Evolutionary conservation across 345 rosid species (phyloP).

Genomic region (Angophora floribunda): DNA sequence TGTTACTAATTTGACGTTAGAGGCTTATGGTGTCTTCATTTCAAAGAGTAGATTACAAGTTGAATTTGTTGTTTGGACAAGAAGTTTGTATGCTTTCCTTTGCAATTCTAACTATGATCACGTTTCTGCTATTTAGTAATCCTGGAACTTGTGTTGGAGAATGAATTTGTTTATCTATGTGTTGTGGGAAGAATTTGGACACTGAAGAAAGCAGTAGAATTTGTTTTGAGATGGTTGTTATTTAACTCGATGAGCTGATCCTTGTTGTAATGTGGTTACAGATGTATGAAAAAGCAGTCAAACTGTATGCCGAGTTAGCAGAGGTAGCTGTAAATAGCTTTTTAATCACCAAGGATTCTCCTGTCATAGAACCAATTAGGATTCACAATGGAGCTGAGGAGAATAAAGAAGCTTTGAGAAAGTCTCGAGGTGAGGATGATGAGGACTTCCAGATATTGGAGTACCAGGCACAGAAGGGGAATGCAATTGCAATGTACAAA

Average conservation of each 20-base stretch:
- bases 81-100: neutral
- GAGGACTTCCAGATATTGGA: conserved; percentile 96
- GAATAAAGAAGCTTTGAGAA: conserved; percentile 85
- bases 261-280: conserved; percentile 14
- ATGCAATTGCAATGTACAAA: conserved; percentile 80
- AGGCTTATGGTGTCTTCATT: neutral
- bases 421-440: conserved; percentile 93
- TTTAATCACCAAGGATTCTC: conserved; percentile 84
- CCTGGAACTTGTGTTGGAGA: neutral
- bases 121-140: neutral
- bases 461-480: conserved; percentile 96
- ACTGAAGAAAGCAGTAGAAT: neutral
- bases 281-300: conserved; percentile 86
- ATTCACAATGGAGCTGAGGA: conserved; percentile 95
- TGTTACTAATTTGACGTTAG: neutral
- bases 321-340: conserved; percentile 89
- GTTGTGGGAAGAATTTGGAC: neutral
- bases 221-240: neutral
- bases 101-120: neutral
- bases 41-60: neutral
- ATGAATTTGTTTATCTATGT: neutral
- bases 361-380: conserved; percentile 80
- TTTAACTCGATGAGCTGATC: neutral
- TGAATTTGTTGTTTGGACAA: neutral
- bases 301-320: conserved; percentile 79